Base-by-base conservation (phyloP, 176 grass and related monocot genomes). In the Avena sativa region DNA sequence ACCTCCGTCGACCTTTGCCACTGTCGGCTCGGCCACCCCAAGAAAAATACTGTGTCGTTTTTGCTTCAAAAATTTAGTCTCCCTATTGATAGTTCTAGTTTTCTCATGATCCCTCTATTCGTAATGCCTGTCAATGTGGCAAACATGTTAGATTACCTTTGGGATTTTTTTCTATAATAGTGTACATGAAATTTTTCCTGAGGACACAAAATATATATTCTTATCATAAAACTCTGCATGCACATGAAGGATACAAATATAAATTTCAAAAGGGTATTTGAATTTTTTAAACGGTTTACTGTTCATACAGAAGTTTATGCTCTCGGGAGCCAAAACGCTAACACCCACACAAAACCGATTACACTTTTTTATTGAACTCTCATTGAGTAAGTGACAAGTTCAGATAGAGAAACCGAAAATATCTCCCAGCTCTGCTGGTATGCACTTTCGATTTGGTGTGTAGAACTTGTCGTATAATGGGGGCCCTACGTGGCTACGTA, bases 361-460 rank as follows among this genome's bases (percentile, higher is more conserved):
- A 26, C 60, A 26, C 21, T 26, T 9, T 65, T 65, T 13, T 23
- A 23, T 4, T 65, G 1, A 14, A 28, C 1, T 6, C 1, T 13
- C 10, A 65, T 10, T 7, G 12, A n/a, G 44, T 25, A 12, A 50
- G 71, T 74, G 46, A 74, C 44, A 74, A 26, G 71, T 15, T 21
- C 23, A 72, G 70, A 46, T n/a, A 26, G 71, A 50, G 21, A 51
- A 74, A 1, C 71, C 15, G 5, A 48, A 28, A 48, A 74, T 48
- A 74, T 74, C 46, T 50, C 48, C 71, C 46, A 8, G 46, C 47
- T 74, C 71, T 74, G 21, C 71, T 51, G 71, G 71, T 46, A 26
- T 15, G 71, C 43, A 51, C 25, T 28, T 65, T 30, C 62, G 44
- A 25, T 74, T 74, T 48, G 23, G 6, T 50, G n/a, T 74, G 70